Evolutionary conservation across 2,329 filamentous ascomycete genomes (phyloP).

Genomic region (Didymella pomorum): DNA sequence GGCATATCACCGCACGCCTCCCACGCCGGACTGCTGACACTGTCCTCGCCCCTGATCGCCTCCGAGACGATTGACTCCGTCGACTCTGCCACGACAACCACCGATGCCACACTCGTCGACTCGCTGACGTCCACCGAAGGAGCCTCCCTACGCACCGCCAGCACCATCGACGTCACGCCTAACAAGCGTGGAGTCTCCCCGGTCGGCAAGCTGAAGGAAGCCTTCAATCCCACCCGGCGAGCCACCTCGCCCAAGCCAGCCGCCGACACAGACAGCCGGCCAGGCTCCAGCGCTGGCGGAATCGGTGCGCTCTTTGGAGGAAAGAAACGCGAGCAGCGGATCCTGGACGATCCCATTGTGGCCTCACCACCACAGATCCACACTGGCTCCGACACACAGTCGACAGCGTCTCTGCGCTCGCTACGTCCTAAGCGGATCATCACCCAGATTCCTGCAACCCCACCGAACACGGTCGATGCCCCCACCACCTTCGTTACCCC

Average conservation of each 20-base stretch:
- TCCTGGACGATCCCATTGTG: slow-evolving; percentile 40
- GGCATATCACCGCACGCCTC: slow-evolving; percentile 58
- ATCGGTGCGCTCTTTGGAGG: slow-evolving; percentile 55
- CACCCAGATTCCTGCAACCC: slow-evolving; percentile 53
- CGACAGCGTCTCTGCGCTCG: slow-evolving; percentile 36
- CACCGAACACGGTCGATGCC: slow-evolving; percentile 52
- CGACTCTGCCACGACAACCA: slow-evolving; percentile 40
- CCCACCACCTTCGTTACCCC: slow-evolving; percentile 69
- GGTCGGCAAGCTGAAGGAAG: slow-evolving; percentile 74
- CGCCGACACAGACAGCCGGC: slow-evolving; percentile 51
- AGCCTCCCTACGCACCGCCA: slow-evolving; percentile 39
- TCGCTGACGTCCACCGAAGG: slow-evolving; percentile 39
- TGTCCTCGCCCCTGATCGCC: slow-evolving; percentile 58
- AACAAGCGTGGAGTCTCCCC: slow-evolving; percentile 72
- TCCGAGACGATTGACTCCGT: slow-evolving; percentile 51
- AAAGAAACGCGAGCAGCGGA: slow-evolving; percentile 43
- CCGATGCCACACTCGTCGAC: slow-evolving; percentile 43
- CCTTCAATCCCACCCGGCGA: slow-evolving; percentile 62
- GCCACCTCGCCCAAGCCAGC: slow-evolving; percentile 41
- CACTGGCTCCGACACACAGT: slow-evolving; percentile 43
- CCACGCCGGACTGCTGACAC: slow-evolving; percentile 59
- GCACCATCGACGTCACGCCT: slow-evolving; percentile 43
- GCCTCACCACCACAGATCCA: slow-evolving; percentile 45
- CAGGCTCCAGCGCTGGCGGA: slow-evolving; percentile 45
- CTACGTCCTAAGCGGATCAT: slow-evolving; percentile 46